Base-by-base conservation (phyloP, 345 rosid species). In the Adansonia digitata region DNA sequence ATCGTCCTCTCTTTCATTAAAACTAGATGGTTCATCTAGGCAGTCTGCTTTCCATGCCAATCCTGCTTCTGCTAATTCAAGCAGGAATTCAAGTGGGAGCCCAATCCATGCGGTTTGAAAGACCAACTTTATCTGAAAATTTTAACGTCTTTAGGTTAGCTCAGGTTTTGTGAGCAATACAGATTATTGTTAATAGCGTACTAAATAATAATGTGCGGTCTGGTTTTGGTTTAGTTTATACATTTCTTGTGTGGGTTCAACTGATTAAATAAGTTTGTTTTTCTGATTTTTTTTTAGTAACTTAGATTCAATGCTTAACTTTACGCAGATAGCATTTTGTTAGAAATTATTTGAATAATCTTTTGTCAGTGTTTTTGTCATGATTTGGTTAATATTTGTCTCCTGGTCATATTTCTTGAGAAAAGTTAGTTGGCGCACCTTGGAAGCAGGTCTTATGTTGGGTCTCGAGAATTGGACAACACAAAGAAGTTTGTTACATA, bases 31-130 rank as follows among this genome's bases (percentile, higher is more conserved):
- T 31, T 83, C 98, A 0, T 79, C 92, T 34, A 79, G 96, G 79
- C 99, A 88, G 79, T 96, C 99, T 1, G 99, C 99, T 45, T 96
- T 96, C 77, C 99, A 93, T 51, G 94, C 98, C 14, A 92, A 86
- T 66, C 91, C 95, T 12, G 79, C 87, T 48, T 78, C 92, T 31
- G 85, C 84, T 57, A 73, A 81, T 75, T 84, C 93, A 12, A 84
- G 88, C 26, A 78, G 87, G 80, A 86, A 78, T 20, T 75, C 85
- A 17, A 71, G 80, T 73, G 81, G 85, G 77, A 86, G 79, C 73
- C 88, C 90, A 20, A 85, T 92, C 76, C 97, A 88, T 46, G 92
- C 94, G 4, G 82, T 88, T 22, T 85, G 73, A 78, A 42, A 10
- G 42, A 10, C 61, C 66, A 60, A 56, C 69, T 63, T 74, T 68